Conservation (phyloP, 176 grass and related monocot species). For the Aegilops sharonensis region DNA sequence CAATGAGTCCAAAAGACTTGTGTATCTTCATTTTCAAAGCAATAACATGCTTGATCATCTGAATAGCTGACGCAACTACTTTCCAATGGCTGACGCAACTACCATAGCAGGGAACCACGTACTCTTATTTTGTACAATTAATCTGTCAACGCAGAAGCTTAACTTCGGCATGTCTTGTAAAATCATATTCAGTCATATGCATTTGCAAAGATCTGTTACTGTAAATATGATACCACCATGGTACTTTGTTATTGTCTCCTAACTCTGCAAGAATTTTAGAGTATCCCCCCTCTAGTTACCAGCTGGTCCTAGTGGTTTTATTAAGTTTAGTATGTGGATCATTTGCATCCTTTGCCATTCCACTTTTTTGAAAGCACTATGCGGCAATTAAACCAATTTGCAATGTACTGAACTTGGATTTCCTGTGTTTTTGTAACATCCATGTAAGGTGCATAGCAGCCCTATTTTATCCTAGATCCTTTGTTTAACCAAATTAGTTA, state of each 20-base stretch:
- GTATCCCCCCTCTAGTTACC: not conserved
- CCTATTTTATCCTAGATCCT: too few species aligned
- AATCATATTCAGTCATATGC: not conserved
- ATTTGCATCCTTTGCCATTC: not conserved
- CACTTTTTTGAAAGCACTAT: not conserved
- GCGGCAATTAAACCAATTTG: too few species aligned
- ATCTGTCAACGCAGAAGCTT: not conserved
- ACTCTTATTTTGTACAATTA: not conserved
- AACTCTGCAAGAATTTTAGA: conserved; percentile 8
- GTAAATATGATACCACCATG: not conserved
- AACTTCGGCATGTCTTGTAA: not conserved
- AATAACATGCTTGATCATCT: not conserved
- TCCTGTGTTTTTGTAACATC: too few species aligned
- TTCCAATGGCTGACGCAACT: not conserved
- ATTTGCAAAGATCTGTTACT: not conserved
- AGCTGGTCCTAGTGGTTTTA: not conserved
- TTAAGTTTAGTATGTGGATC: not conserved
- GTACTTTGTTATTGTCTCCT: not conserved
- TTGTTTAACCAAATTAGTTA: too few species aligned
- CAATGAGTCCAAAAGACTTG: conserved; percentile 21
- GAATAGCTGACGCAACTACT: not conserved
- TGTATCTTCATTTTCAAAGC: not conserved
- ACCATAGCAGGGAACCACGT: not conserved
- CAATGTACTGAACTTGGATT: too few species aligned
- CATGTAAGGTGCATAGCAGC: too few species aligned